Conservation (phyloP, 306 rosid species). For the Fagus sylvatica region DNA sequence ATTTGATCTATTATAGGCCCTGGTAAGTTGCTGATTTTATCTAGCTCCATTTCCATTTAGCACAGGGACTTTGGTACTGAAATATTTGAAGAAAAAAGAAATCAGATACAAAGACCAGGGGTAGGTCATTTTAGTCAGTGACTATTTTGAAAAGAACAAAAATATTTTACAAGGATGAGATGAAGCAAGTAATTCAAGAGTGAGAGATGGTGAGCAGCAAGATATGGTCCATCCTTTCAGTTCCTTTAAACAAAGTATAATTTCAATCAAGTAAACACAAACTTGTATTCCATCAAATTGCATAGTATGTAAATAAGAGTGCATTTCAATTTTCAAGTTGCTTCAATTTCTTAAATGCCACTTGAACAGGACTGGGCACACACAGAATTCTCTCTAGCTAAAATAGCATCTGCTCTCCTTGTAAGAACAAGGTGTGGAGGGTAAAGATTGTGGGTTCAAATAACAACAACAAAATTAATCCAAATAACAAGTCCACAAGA, state of each 20-base stretch:
- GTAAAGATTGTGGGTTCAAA: no score
- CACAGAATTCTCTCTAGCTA: background rate
- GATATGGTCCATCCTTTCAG: no score
- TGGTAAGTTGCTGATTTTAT: slow-evolving; percentile 54
- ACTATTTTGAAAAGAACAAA: no score
- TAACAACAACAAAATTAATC: no score
- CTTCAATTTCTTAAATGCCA: background rate
- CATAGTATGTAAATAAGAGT: background rate
- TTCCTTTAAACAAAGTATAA: background rate
- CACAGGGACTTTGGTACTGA: slow-evolving; percentile 29
- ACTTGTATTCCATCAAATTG: background rate
- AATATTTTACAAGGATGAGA: no score
- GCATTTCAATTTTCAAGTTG: background rate
- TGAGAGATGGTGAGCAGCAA: background rate
- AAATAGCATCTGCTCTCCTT: no score
- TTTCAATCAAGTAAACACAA: background rate
- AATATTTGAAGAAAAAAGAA: slow-evolving; percentile 16
- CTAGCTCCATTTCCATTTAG: slow-evolving; percentile 43
- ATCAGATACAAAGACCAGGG: slow-evolving; percentile 11
- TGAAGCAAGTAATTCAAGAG: background rate
- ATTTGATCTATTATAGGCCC: slow-evolving; percentile 50
- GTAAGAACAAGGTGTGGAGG: no score
- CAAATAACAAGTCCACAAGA: no score
- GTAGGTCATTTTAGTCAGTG: background rate
- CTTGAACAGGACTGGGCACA: background rate